A percentile compares a stretch with the other conserved stretches of the same genome.
Conservation (phyloP, 495 filamentous ascomycete species). For the Podospora sp. region DNA sequence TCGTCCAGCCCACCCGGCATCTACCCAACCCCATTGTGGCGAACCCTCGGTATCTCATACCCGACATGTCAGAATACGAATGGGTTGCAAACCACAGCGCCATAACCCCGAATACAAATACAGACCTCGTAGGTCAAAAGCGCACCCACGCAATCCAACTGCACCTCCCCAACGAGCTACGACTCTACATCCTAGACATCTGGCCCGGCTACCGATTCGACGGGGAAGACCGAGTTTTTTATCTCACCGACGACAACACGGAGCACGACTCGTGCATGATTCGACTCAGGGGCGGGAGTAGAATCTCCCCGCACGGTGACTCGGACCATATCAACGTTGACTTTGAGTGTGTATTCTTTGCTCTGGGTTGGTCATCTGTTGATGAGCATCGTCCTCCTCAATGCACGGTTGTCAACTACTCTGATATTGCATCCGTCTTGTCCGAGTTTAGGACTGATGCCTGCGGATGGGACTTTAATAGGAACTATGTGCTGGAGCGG, state of each 20-base stretch:
- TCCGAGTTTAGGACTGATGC: constrained; percentile 3
- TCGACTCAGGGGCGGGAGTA: background rate
- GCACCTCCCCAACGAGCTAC: background rate
- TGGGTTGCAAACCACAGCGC: background rate
- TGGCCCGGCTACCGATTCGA: constrained; percentile 6
- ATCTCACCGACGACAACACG: background rate
- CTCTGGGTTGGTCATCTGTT: background rate
- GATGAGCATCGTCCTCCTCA: background rate
- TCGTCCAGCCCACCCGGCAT: background rate
- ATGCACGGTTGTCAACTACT: background rate
- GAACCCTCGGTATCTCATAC: background rate
- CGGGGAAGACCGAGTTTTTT: constrained; percentile 1
- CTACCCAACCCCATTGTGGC: background rate
- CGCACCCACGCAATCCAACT: constrained; percentile 3
- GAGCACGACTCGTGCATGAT: constrained; percentile 1
- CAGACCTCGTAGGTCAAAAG: background rate
- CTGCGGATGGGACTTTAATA: constrained; percentile 1
- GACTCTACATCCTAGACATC: background rate
- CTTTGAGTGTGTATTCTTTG: background rate
- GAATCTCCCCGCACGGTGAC: too few relatives aligned
- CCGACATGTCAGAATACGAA: background rate
- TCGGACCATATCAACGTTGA: background rate
- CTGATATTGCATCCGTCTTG: background rate
- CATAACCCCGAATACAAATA: background rate
- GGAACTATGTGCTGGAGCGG: constrained; percentile 3